A percentile compares a stretch with the other conserved stretches of the same genome.
These are phyloP conservation scores for Rhipidocladum racemiflorum DNA, from an alignment of 176 grass and related monocot species.

Conservation along the genomic window DNA sequence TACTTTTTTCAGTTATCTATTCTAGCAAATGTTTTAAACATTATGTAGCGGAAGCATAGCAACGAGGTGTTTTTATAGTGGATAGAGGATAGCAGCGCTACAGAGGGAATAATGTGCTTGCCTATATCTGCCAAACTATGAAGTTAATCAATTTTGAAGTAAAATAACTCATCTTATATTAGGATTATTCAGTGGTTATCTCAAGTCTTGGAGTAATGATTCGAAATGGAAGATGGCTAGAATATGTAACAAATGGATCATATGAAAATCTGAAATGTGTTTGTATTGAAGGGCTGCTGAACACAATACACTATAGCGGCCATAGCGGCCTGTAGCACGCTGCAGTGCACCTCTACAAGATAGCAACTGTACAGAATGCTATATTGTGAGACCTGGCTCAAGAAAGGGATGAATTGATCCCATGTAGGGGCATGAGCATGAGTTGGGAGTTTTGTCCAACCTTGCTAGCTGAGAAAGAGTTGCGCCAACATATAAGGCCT, in stretches of 20 bases:
- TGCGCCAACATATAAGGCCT: no score
- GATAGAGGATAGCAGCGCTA: neutral
- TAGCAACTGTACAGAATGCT: constrained; percentile 2
- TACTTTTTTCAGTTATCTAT: constrained; percentile 14
- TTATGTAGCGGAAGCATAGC: neutral
- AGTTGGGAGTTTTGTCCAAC: no score
- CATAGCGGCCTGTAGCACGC: neutral
- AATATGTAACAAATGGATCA: neutral
- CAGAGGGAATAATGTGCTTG: neutral
- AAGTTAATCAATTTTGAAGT: constrained; percentile 8
- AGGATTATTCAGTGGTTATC: neutral
- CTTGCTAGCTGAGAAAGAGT: no score
- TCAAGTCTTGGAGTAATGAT: constrained; percentile 1
- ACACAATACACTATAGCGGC: neutral
- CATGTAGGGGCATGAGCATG: no score
- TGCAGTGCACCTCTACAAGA: neutral
- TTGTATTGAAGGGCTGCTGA: neutral
- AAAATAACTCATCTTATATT: neutral
- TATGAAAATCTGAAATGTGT: neutral
- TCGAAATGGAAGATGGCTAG: constrained; percentile 1
- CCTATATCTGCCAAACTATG: neutral
- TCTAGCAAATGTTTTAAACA: constrained; percentile 18
- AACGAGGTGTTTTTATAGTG: neutral
- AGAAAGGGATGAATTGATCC: no score
- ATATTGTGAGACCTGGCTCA: neutral